Evolutionary conservation across 371 early-diverging fungal genomes (phyloP).

Genomic region (Mortierella sp.): DNA sequence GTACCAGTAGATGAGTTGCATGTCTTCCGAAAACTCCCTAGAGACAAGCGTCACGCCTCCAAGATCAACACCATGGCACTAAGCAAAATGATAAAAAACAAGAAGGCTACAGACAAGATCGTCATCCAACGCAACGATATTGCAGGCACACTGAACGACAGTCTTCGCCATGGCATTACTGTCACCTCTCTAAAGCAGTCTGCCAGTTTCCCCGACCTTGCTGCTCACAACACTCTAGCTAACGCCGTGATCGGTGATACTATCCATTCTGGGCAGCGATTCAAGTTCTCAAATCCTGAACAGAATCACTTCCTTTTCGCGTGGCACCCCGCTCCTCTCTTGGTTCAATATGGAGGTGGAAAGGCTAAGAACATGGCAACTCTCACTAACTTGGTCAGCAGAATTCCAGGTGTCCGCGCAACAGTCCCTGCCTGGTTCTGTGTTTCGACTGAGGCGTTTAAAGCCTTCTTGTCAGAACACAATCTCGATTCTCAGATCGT

Average conservation of each 20-base stretch:
- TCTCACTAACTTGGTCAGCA: constrained; percentile 44
- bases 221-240: constrained; percentile 19
- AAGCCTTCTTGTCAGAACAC: constrained; percentile 42
- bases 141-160: constrained; percentile 39
- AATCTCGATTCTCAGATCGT: constrained; percentile 40
- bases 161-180: constrained; percentile 45
- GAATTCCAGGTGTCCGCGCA: constrained; percentile 34
- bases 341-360: constrained; percentile 50
- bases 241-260: constrained; percentile 7
- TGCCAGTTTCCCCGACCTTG: constrained; percentile 14
- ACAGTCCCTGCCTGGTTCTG: constrained; percentile 57
- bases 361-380: constrained; percentile 57
- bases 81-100: constrained; percentile 47
- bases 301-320: constrained; percentile 51
- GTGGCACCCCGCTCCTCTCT: constrained; percentile 36
- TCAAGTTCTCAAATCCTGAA: constrained; percentile 31
- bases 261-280: constrained; percentile 14
- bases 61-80: constrained; percentile 58
- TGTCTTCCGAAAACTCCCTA: constrained; percentile 54
- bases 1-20: constrained; percentile 52
- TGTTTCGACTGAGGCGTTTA: constrained; percentile 54
- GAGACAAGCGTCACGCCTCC: constrained; percentile 55
- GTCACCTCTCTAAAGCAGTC: constrained; percentile 38
- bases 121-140: constrained; percentile 44
- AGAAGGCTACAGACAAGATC: constrained; percentile 43